phyloP scores from a whole-genome alignment of 768 basidiomycete species.

The Gyrodon lividus region DNA sequence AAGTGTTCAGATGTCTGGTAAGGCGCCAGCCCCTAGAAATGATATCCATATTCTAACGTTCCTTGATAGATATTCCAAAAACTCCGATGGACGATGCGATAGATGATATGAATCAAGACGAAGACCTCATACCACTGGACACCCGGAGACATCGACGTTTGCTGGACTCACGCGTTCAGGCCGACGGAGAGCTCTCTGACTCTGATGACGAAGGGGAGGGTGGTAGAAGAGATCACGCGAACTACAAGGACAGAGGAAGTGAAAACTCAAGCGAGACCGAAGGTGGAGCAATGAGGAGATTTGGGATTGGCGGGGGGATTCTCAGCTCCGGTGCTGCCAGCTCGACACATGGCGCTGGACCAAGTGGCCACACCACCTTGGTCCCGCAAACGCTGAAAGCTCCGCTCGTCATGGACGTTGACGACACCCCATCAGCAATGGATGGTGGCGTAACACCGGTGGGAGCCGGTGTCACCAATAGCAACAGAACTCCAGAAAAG shows the following conservation, averaged over 20 bases:
- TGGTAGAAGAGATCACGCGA: slow-evolving; percentile 67
- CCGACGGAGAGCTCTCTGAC: slow-evolving; percentile 89
- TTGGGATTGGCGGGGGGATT: slow-evolving; percentile 70
- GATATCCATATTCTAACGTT: neutral
- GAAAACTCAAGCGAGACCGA: slow-evolving; percentile 46
- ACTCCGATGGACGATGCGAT: slow-evolving; percentile 81
- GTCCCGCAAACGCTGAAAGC: slow-evolving; percentile 29
- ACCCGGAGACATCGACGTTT: slow-evolving; percentile 72
- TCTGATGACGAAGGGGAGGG: slow-evolving; percentile 98
- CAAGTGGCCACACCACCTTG: slow-evolving; percentile 62
- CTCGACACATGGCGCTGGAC: slow-evolving; percentile 70
- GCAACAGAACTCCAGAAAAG: slow-evolving; percentile 13
- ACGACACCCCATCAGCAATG: slow-evolving; percentile 23
- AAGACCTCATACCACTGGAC: slow-evolving; percentile 78
- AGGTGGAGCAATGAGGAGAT: slow-evolving; percentile 47
- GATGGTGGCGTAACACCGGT: slow-evolving; percentile 17
- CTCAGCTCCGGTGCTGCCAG: slow-evolving; percentile 57
- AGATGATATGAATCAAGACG: slow-evolving; percentile 79
- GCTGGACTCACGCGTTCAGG: slow-evolving; percentile 79
- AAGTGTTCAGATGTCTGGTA: slow-evolving; percentile 88
- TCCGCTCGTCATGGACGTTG: slow-evolving; percentile 35
- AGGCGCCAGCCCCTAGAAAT: slow-evolving; percentile 11
- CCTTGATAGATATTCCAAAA: slow-evolving; percentile 70
- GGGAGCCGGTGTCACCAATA: slow-evolving; percentile 16
- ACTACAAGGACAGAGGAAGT: slow-evolving; percentile 52